A percentile compares a stretch with the other conserved stretches of the same genome.
Evolutionary conservation across 306 rosid genomes (phyloP).

Genomic region (Myrica gale): DNA sequence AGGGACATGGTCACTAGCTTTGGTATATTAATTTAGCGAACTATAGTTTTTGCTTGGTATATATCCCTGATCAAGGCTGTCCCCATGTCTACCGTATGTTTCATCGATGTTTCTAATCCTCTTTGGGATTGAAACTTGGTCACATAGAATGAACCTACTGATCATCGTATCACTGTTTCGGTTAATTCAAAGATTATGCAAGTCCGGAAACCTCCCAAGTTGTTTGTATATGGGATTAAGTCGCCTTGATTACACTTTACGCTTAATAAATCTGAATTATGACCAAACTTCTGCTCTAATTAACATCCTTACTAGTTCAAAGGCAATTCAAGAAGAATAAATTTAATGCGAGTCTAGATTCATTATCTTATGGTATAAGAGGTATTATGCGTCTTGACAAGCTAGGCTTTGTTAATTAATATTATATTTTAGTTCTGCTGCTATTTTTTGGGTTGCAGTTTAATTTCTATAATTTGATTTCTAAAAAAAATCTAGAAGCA

Average conservation of each 20-base stretch:
- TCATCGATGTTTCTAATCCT: neutral
- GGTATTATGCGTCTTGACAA: too few species aligned
- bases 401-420: too few species aligned
- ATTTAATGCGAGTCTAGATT: too few species aligned
- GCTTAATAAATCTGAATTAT: neutral
- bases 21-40: conserved; percentile 18
- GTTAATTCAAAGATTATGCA: conserved; percentile 26
- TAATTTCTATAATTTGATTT: too few species aligned
- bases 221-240: conserved; percentile 32
- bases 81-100: conserved; percentile 25
- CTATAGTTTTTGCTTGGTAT: conserved; percentile 21
- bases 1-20: conserved; percentile 28
- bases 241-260: neutral
- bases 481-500: too few species aligned
- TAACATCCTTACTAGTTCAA: neutral
- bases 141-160: neutral
- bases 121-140: neutral
- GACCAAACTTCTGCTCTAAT: neutral
- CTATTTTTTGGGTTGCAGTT: too few species aligned
- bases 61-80: conserved; percentile 25
- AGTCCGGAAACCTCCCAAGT: neutral
- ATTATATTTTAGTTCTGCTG: too few species aligned
- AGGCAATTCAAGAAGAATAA: neutral
- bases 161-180: conserved; percentile 34
- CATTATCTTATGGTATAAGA: too few species aligned